A percentile compares a stretch with the other conserved stretches of the same genome.
Evolutionary conservation across 2,329 filamentous ascomycete species (phyloP).

Genomic region (Emergomyces pasteurianus): DNA sequence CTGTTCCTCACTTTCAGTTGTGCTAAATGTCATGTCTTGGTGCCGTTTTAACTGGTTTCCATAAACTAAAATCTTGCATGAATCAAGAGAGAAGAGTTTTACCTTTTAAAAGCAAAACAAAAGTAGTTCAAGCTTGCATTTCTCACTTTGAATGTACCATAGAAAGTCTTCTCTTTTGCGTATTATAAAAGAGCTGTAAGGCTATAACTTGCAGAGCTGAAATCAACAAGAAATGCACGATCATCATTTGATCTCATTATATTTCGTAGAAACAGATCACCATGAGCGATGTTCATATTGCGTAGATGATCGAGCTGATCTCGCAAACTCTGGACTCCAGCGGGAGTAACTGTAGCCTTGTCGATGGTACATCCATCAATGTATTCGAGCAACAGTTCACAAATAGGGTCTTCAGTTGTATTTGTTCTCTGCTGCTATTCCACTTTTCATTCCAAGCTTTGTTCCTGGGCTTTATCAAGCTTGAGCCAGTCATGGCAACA

Average conservation of each 20-base stretch:
- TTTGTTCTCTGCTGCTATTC: slow-evolving; percentile 1
- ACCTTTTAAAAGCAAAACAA: slow-evolving; percentile 3
- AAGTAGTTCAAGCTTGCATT: background rate
- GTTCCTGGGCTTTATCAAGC: slow-evolving; percentile 2
- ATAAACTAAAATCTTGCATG: background rate
- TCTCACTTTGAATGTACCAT: background rate
- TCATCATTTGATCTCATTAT: slow-evolving; percentile 4
- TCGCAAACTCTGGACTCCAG: slow-evolving; percentile 1
- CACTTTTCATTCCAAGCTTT: background rate
- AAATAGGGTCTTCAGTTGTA: slow-evolving; percentile 3
- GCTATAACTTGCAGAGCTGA: slow-evolving; percentile 1
- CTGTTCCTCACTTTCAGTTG: background rate
- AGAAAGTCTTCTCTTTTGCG: slow-evolving; percentile 1
- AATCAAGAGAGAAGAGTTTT: background rate
- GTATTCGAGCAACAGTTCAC: slow-evolving; percentile 4
- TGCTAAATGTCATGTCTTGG: background rate
- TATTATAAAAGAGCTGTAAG: background rate
- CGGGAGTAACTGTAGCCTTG: background rate
- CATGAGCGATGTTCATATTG: background rate
- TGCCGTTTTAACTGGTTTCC: background rate
- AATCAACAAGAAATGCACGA: slow-evolving; percentile 1
- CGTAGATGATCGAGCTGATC: slow-evolving; percentile 3
- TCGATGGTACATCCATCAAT: slow-evolving; percentile 3
- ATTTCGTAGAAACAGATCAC: slow-evolving; percentile 1
- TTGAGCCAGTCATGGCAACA: slow-evolving; percentile 1